Conservation (phyloP, 225 moss, liverwort and hornwort genomes). For the Physcomitrellopsis africana region DNA sequence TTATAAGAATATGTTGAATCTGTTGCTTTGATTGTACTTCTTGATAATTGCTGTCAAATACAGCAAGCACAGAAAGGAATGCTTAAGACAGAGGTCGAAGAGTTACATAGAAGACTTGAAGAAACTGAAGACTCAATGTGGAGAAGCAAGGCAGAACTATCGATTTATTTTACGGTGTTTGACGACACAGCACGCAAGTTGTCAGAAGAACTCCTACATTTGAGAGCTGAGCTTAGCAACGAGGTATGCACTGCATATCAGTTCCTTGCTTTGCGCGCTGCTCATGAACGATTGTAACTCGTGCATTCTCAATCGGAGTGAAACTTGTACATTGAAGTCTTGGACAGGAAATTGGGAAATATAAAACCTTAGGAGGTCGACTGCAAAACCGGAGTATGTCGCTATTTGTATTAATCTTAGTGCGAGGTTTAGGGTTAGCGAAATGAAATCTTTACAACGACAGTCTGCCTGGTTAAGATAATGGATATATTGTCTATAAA, state of each 20-base stretch:
- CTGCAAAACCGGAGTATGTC: neutral
- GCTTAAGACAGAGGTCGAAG: conserved; percentile 27
- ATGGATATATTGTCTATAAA: neutral
- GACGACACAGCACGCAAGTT: conserved; percentile 25
- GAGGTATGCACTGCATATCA: conserved; percentile 30
- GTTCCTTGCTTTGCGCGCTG: neutral
- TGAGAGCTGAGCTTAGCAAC: conserved; percentile 34
- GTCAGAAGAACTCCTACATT: conserved; percentile 21
- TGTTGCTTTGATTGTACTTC: neutral
- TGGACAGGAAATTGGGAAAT: neutral
- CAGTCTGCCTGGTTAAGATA: too few relatives aligned
- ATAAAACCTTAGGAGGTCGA: neutral
- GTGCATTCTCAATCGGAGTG: neutral
- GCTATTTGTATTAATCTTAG: too few relatives aligned
- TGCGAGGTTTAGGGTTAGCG: too few relatives aligned
- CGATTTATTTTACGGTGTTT: conserved; percentile 30
- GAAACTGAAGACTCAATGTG: conserved; percentile 27
- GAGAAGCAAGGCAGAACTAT: conserved; percentile 33
- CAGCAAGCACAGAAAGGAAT: conserved; percentile 25
- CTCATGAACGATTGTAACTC: neutral
- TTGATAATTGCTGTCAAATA: conserved; percentile 5
- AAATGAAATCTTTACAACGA: too few relatives aligned
- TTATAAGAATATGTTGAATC: neutral
- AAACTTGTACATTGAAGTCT: conserved; percentile 1
- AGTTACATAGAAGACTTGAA: conserved; percentile 15